Percentiles rank a stretch among this genome's conserved stretches.
Conservation (phyloP, 306 rosid species). For the Benincasa hispida region DNA sequence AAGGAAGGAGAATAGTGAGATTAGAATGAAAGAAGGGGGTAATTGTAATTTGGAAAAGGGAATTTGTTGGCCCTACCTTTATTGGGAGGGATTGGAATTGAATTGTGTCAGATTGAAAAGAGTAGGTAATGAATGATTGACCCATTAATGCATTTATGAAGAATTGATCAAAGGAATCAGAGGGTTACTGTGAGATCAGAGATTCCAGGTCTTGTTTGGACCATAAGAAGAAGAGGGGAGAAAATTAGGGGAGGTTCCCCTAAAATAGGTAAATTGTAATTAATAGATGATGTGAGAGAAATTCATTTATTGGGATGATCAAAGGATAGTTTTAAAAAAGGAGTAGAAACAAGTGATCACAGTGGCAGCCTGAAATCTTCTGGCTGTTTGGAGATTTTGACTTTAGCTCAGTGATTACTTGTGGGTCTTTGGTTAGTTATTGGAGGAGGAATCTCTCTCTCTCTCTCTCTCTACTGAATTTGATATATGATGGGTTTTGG, state of each 20-base stretch:
- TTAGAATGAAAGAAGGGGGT: not conserved
- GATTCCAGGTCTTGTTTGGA: not conserved
- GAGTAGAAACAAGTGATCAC: not conserved
- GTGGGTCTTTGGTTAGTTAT: not conserved
- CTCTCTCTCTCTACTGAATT: not conserved
- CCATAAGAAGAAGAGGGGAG: not conserved
- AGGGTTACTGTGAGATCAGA: not conserved
- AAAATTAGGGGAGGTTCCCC: not conserved
- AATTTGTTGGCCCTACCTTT: not conserved
- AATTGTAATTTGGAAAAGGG: not conserved
- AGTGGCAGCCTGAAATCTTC: not conserved
- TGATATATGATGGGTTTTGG: not conserved
- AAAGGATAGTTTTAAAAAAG: not conserved
- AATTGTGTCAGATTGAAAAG: not conserved
- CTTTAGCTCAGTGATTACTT: not conserved
- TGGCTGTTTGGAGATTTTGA: not conserved
- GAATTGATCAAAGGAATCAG: not conserved
- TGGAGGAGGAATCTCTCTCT: not conserved
- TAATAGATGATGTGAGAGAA: not conserved
- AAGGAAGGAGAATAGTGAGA: not conserved
- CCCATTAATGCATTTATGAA: not conserved
- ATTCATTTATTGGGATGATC: not conserved
- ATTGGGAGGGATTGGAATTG: not conserved
- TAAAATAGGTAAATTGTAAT: not conserved
- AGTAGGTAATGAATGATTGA: not conserved